A percentile compares a stretch with the other conserved stretches of the same genome.
These are phyloP conservation scores for Phytophthora brassicae DNA, from an alignment of 352 stramenopile species.

Conservation along the genomic window DNA sequence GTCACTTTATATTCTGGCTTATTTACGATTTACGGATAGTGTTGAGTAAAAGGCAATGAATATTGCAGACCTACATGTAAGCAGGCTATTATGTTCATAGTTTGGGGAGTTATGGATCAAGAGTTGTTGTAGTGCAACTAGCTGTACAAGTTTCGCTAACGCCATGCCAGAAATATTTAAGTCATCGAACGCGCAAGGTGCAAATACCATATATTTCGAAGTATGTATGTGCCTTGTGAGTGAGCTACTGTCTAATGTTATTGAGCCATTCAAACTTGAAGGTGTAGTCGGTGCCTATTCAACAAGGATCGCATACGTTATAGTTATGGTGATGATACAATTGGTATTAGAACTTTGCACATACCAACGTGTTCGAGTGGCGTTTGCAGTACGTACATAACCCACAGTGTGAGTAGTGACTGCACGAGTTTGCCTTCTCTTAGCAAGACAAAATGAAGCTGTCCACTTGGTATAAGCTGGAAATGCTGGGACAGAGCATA, in stretches of 20 bases:
- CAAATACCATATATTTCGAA: too few relatives aligned
- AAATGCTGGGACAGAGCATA: not conserved
- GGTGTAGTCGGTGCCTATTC: not conserved
- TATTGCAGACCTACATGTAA: too few relatives aligned
- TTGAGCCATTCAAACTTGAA: not conserved
- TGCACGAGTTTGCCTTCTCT: not conserved
- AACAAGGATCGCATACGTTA: not conserved
- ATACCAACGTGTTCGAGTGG: not conserved
- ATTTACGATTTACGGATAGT: too few relatives aligned
- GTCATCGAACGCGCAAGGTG: too few relatives aligned
- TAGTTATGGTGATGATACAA: not conserved
- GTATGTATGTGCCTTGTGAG: too few relatives aligned
- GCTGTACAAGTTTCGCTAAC: too few relatives aligned
- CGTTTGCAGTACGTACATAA: not conserved
- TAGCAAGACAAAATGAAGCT: not conserved
- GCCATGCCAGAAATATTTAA: too few relatives aligned
- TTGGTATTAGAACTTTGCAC: not conserved
- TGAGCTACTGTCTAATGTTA: slow-evolving; percentile 16
- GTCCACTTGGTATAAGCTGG: not conserved
- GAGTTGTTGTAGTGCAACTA: too few relatives aligned
- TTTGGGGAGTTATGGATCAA: too few relatives aligned
- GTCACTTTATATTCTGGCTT: too few relatives aligned
- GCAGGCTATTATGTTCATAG: too few relatives aligned
- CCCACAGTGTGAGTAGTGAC: not conserved
- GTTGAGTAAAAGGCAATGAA: too few relatives aligned